Evolutionary conservation across 1,139 yeast genomes (phyloP).

Genomic region (Blastobotrys arbuscula): DNA sequence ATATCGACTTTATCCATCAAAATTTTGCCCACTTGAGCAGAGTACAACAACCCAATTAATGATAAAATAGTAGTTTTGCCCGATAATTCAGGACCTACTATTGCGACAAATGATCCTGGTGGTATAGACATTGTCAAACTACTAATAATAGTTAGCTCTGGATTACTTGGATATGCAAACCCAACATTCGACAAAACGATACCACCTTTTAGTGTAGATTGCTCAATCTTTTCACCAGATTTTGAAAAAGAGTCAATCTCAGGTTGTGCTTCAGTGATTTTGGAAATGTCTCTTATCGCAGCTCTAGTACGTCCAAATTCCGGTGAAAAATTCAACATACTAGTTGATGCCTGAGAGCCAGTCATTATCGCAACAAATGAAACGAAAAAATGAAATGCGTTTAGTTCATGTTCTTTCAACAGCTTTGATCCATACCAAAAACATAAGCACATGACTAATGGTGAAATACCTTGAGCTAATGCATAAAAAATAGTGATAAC

Average conservation of each 20-base stretch:
- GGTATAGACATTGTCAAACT: constrained; percentile 4
- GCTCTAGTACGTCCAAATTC: neutral
- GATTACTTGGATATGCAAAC: constrained; percentile 8
- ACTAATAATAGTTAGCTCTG: constrained; percentile 5
- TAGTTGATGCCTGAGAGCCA: constrained; percentile 5
- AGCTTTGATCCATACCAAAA: constrained; percentile 10
- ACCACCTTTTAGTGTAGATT: neutral
- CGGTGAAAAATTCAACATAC: neutral
- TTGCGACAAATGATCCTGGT: neutral
- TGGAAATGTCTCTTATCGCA: constrained; percentile 5
- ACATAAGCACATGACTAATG: constrained; percentile 5
- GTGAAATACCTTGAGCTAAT: constrained; percentile 6
- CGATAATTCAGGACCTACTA: constrained; percentile 5
- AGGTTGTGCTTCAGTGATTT: neutral
- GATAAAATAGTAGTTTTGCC: constrained; percentile 9
- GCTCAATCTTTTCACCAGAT: neutral
- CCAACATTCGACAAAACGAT: constrained; percentile 1
- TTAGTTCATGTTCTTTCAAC: neutral
- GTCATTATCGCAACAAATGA: constrained; percentile 7
- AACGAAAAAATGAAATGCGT: constrained; percentile 5
- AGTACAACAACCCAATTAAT: constrained; percentile 2
- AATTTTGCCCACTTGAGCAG: neutral
- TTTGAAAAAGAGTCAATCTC: constrained; percentile 3
- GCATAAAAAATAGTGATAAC: neutral
- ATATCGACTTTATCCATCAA: neutral